phyloP scores from a whole-genome alignment of 2,329 filamentous ascomycete genomes.

The Cadophora luteo-olivacea region DNA sequence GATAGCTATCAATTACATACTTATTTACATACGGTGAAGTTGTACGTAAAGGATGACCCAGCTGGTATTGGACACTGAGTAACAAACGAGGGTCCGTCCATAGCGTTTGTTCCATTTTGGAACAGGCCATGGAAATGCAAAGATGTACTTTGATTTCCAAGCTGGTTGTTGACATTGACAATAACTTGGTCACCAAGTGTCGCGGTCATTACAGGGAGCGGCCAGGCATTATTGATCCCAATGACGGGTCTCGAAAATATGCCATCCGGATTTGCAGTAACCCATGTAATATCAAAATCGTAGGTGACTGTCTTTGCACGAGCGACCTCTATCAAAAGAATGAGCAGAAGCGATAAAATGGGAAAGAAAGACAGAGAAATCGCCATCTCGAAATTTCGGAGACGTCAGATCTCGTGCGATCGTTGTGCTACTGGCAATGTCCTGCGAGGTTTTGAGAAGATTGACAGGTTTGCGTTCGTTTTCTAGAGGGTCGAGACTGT shows the following conservation, averaged over 20 bases:
- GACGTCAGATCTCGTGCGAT: neutral
- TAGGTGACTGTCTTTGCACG: slow-evolving; percentile 59
- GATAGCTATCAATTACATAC: slow-evolving; percentile 41
- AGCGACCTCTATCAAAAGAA: slow-evolving; percentile 43
- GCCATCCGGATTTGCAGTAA: slow-evolving; percentile 75
- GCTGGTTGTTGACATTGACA: slow-evolving; percentile 47
- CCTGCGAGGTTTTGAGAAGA: slow-evolving; percentile 27
- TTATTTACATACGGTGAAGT: slow-evolving; percentile 60
- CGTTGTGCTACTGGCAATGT: slow-evolving; percentile 19
- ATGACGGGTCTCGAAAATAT: slow-evolving; percentile 69
- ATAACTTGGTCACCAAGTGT: slow-evolving; percentile 63
- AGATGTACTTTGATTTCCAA: slow-evolving; percentile 64
- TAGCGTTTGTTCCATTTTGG: slow-evolving; percentile 67
- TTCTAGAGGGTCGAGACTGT: slow-evolving; percentile 7
- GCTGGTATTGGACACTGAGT: slow-evolving; percentile 72
- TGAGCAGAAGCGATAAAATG: slow-evolving; percentile 43
- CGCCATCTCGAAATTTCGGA: slow-evolving; percentile 46
- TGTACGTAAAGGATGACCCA: slow-evolving; percentile 70
- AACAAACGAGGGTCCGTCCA: slow-evolving; percentile 73
- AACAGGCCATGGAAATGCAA: slow-evolving; percentile 76
- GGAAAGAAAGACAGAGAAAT: slow-evolving; percentile 52
- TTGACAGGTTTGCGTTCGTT: slow-evolving; percentile 12
- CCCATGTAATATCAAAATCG: slow-evolving; percentile 75
- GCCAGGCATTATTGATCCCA: slow-evolving; percentile 80
- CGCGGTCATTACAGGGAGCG: slow-evolving; percentile 69